phyloP scores from a whole-genome alignment of 169 alveolate genomes.

The Cryptosporidium tyzzeri region DNA sequence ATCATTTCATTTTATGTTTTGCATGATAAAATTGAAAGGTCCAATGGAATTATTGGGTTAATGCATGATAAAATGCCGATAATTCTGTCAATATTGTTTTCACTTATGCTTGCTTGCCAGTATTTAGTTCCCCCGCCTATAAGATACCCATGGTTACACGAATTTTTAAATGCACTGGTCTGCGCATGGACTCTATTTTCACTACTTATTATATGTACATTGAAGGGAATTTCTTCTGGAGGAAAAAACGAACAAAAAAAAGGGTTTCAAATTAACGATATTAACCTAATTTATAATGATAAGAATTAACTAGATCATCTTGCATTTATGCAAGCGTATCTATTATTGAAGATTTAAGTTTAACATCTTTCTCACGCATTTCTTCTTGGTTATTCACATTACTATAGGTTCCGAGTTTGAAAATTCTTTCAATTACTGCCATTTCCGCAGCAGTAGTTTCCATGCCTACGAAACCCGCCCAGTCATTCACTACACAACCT shows the following conservation, averaged over 20 bases:
- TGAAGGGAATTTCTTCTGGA: not conserved
- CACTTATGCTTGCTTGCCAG: conserved; percentile 29
- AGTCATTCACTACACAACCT: conserved; percentile 97
- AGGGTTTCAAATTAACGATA: not conserved
- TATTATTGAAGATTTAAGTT: conserved; percentile 80
- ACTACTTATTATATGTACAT: conserved; percentile 27
- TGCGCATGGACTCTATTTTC: conserved; percentile 43
- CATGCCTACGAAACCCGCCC: conserved; percentile 98
- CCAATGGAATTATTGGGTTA: not conserved
- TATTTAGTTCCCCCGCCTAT: conserved; percentile 31
- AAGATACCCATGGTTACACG: conserved; percentile 56
- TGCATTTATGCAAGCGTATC: conserved; percentile 79
- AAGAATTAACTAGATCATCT: not conserved
- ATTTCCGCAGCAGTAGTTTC: conserved; percentile 99
- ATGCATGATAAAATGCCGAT: not conserved
- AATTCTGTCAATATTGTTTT: conserved; percentile 7
- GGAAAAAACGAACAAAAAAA: not conserved
- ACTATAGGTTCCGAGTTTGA: conserved; percentile 88
- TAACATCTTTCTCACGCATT: conserved; percentile 76
- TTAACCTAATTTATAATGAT: not conserved
- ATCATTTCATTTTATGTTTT: conserved; percentile 3
- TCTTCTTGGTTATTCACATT: conserved; percentile 78
- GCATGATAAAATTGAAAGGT: not conserved
- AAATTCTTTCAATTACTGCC: conserved; percentile 94
- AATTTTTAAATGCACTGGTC: conserved; percentile 43